Evolutionary conservation across 345 rosid genomes (phyloP), one percentile per base, ranked within the genome.

Genomic region (Dipteronia dyeriana): DNA sequence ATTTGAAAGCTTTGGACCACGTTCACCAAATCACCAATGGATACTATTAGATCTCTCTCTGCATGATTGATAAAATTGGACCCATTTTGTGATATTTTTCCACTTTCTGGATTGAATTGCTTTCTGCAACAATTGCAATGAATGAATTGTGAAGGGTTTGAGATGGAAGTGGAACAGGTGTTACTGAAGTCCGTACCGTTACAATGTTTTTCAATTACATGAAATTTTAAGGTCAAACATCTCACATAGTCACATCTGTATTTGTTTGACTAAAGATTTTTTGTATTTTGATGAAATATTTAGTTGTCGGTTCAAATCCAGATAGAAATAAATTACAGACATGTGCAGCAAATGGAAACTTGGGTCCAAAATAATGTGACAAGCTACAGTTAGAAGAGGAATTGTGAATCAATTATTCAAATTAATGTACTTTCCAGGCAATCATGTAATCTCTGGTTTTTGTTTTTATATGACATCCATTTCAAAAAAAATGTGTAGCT

Each of bases 1-100:
- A 39, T 45, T 25, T 47, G 61, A 45, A 43, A 17, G 29, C 45
- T 57, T 47, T 63, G 77, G 69, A 17, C 69, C 71, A 34, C 71
- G 20, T 53, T 66, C 63, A 20, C 16, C 34, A 7, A 2, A 34
- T 66, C 63, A 20, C 16, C 34, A 7, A 2, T 10, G 29, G 29
- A 47, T 34, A 34, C 38, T 34, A 34, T 34, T 34, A 2, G 3
- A 1, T 29, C 3, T 29, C 31, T 73, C 67, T 73, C 19, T 3
- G 7, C 69, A 74, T 34, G 38, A 34, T 34, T 47, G 49, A 62
- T 3, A n/a, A 73, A 74, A 45, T 63, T 2, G 22, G 25, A 22
- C 13, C 38, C 41, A 1, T 34, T 56, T 26, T 29, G 17, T 14
- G 31, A 31, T 34, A 71, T 8, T 29, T 26, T 70, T 49, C 39